A percentile compares a stretch with the other conserved stretches of the same genome.
These are phyloP conservation scores for Hemisphaericaspora nanyangensis DNA, from an alignment of 805 yeast species.

Conservation along the genomic window DNA sequence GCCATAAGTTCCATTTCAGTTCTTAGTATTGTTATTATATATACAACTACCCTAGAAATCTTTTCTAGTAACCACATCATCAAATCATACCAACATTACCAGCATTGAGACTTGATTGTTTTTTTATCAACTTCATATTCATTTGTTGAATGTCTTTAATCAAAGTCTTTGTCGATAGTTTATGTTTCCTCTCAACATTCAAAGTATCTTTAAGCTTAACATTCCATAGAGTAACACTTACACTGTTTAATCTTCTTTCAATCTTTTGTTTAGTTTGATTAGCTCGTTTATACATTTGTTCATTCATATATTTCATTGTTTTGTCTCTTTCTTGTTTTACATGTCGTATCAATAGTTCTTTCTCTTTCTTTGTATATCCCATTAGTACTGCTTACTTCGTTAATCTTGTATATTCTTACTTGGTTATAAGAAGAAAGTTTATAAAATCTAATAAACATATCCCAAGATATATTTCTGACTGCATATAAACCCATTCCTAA, in stretches of 20 bases:
- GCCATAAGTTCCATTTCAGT: too few species aligned
- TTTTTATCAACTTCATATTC: conserved; percentile 1
- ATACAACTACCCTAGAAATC: too few species aligned
- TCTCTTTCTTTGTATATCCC: conserved; percentile 30
- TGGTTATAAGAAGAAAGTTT: too few species aligned
- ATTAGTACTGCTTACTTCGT: conserved; percentile 1
- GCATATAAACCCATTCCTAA: too few species aligned
- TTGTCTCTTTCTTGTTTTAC: conserved; percentile 20
- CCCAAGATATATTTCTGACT: too few species aligned
- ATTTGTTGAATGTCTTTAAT: conserved; percentile 19
- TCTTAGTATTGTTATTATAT: too few species aligned
- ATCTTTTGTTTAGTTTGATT: conserved; percentile 32
- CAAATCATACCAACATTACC: background rate
- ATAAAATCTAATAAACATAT: too few species aligned
- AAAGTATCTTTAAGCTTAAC: conserved; percentile 43
- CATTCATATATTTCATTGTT: conserved; percentile 21
- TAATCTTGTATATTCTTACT: too few species aligned
- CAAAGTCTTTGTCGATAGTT: conserved; percentile 27
- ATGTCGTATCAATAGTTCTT: conserved; percentile 29
- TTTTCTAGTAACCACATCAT: background rate
- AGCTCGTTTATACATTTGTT: conserved; percentile 19
- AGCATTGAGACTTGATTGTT: too few species aligned
- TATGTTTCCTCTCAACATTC: conserved; percentile 40
- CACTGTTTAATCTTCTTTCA: conserved; percentile 40
- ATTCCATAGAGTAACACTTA: conserved; percentile 48